Evolutionary conservation across 1,139 yeast species (phyloP).

Genomic region (Blastobotrys malaysiensis): DNA sequence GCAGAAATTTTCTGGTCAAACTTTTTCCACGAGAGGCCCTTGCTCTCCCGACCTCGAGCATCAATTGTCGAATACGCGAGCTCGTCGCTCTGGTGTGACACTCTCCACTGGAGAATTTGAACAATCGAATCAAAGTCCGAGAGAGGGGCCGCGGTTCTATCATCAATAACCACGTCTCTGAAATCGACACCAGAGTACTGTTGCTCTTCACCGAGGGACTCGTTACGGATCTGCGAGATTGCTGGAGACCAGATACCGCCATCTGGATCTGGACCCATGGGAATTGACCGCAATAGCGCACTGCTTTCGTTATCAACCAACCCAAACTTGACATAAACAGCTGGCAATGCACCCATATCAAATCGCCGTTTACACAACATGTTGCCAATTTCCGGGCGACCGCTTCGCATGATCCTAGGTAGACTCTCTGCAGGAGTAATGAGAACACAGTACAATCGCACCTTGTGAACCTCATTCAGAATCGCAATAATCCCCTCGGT

Average conservation of each 20-base stretch:
- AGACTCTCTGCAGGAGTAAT: conserved; percentile 77
- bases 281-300: conserved; percentile 49
- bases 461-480: conserved; percentile 62
- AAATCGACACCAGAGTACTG: conserved; percentile 81
- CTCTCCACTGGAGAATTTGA: conserved; percentile 75
- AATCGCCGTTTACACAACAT: conserved; percentile 83
- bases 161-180: conserved; percentile 69
- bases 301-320: conserved; percentile 46
- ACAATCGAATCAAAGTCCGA: conserved; percentile 68
- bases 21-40: conserved; percentile 75
- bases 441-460: conserved; percentile 75
- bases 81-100: conserved; percentile 68
- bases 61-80: conserved; percentile 68
- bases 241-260: conserved; percentile 87
- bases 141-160: conserved; percentile 65
- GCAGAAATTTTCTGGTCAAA: conserved; percentile 75
- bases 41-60: conserved; percentile 40
- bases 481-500: conserved; percentile 72
- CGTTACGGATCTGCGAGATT: conserved; percentile 53
- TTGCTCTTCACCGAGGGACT: conserved; percentile 45
- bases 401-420: conserved; percentile 79
- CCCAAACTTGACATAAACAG: conserved; percentile 78
- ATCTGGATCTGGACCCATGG: conserved; percentile 69
- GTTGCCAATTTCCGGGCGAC: conserved; percentile 87
- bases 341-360: conserved; percentile 66